A percentile compares a stretch with the other conserved stretches of the same genome.
Evolutionary conservation across 495 filamentous ascomycete species (phyloP).

Genomic region (Xylaria intraflava): DNA sequence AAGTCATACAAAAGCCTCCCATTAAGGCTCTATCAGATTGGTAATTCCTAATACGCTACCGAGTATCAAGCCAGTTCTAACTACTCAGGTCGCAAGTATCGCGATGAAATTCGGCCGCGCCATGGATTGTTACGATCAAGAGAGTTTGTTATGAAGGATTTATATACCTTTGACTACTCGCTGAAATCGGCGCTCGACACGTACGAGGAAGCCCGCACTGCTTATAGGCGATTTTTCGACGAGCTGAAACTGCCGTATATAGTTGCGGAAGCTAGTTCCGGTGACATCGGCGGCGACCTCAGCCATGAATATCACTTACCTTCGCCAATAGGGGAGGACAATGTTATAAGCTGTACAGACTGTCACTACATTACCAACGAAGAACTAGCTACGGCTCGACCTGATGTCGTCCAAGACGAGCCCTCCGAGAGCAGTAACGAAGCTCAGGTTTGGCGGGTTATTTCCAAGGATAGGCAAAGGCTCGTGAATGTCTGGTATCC

Average conservation of each 20-base stretch:
- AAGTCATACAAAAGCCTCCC: conserved; percentile 84
- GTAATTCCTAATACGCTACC: conserved; percentile 36
- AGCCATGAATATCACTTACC: conserved; percentile 93
- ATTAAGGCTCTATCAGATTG: conserved; percentile 83
- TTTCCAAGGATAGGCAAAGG: conserved; percentile 60
- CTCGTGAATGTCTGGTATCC: conserved; percentile 65
- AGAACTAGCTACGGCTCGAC: conserved; percentile 55
- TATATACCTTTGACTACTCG: conserved; percentile 87
- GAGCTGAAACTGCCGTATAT: conserved; percentile 80
- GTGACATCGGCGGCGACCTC: conserved; percentile 87
- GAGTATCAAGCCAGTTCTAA: conserved; percentile 5
- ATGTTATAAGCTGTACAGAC: conserved; percentile 62
- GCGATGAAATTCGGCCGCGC: conserved; percentile 82
- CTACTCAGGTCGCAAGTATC: conserved; percentile 75
- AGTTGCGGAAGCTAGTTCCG: conserved; percentile 82
- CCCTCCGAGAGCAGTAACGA: conserved; percentile 17
- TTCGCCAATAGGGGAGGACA: conserved; percentile 78
- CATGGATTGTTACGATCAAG: conserved; percentile 84
- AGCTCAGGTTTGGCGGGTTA: conserved; percentile 54
- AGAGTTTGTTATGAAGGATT: conserved; percentile 97
- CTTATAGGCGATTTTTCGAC: conserved; percentile 69
- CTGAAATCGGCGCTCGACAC: conserved; percentile 61
- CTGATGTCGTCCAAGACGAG: conserved; percentile 8
- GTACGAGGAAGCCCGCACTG: conserved; percentile 62
- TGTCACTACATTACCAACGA: conserved; percentile 82